phyloP scores from a whole-genome alignment of 495 filamentous ascomycete genomes.

The Neurospora tetraspora region DNA sequence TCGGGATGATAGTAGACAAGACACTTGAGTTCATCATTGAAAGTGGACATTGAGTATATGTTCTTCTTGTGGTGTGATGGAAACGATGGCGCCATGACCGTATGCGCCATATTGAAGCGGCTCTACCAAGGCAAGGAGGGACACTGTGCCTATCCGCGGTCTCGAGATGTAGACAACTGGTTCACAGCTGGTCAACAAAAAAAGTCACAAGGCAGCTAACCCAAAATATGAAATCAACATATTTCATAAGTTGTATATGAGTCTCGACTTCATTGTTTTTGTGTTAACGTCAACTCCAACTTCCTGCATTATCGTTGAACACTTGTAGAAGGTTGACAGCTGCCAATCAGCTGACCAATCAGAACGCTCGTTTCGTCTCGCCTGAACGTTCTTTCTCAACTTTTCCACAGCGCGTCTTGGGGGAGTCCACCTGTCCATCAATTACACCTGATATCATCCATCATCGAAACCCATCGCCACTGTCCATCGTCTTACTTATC shows the following conservation, averaged over 20 bases:
- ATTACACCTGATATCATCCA: neutral
- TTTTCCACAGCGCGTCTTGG: neutral
- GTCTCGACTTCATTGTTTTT: neutral
- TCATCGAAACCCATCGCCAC: neutral
- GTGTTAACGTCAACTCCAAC: neutral
- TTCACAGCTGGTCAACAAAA: neutral
- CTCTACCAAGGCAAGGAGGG: neutral
- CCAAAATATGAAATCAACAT: neutral
- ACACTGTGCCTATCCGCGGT: neutral
- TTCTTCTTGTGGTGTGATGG: neutral
- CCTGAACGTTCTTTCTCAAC: neutral
- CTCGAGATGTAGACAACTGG: neutral
- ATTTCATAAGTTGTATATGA: neutral
- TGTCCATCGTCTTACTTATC: neutral
- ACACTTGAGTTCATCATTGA: neutral
- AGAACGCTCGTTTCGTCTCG: neutral
- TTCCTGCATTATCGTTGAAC: no score
- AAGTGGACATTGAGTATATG: neutral
- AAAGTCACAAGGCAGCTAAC: neutral
- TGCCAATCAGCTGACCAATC: neutral
- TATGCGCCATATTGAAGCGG: neutral
- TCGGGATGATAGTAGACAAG: neutral
- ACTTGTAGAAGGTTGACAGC: neutral
- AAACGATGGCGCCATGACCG: neutral
- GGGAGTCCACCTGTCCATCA: neutral